Conservation (phyloP, 2,329 filamentous ascomycete genomes). For the Pseudogymnoascus sp. region DNA sequence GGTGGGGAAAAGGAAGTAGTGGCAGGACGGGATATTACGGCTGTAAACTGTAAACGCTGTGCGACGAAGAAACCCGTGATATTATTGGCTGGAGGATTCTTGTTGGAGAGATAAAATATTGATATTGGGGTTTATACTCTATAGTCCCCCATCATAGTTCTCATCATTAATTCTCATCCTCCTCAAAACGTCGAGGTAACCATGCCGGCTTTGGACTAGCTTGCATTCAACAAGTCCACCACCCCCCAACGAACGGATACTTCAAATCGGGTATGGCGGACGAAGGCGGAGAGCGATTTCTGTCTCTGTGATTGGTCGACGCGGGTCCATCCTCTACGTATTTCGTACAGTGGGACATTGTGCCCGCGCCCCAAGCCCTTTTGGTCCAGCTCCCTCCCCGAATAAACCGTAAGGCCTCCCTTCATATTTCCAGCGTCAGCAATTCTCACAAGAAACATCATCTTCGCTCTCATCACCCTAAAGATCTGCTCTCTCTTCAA, state of each 20-base stretch:
- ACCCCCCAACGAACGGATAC: conserved; percentile 5
- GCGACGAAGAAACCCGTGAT: neutral
- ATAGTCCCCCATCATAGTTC: neutral
- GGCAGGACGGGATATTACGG: neutral
- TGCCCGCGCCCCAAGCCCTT: neutral
- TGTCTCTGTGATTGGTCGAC: neutral
- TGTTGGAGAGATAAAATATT: neutral
- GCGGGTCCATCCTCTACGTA: neutral
- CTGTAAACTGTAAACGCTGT: neutral
- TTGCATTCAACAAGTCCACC: conserved; percentile 3
- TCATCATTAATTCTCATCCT: neutral
- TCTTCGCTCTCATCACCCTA: neutral
- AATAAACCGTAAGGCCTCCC: neutral
- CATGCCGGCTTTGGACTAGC: neutral
- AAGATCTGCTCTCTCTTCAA: conserved; percentile 6
- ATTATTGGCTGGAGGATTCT: neutral
- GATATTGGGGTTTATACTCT: neutral
- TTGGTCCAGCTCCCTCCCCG: conserved; percentile 6
- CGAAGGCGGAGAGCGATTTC: conserved; percentile 2
- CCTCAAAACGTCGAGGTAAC: neutral
- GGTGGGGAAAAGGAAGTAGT: neutral
- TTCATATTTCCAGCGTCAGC: neutral
- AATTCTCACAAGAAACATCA: neutral
- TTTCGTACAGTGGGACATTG: neutral
- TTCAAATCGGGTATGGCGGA: conserved; percentile 3